Conservation (phyloP, 179 eudicot species). For the Beta macrorhiza region DNA sequence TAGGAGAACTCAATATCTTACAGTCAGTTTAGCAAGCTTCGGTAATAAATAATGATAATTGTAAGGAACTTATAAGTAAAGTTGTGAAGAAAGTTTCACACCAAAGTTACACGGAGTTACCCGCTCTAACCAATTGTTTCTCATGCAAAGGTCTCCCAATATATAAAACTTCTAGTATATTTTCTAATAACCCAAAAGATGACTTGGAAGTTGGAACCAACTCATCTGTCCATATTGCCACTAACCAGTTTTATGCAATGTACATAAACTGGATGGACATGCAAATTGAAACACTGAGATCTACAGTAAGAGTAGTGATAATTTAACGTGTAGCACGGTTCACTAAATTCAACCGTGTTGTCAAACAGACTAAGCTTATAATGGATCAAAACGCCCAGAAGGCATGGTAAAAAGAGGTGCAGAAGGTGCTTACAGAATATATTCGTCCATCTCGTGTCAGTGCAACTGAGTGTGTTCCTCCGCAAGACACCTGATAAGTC, state of each 20-base stretch:
- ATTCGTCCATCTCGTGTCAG: constrained; percentile 87
- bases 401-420: not conserved
- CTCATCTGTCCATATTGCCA: not conserved
- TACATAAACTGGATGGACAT: not conserved
- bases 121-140: not conserved
- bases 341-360: not conserved
- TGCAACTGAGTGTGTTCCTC: constrained; percentile 98
- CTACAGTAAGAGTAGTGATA: not conserved
- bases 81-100: too few species aligned
- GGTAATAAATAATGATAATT: too few species aligned
- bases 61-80: too few species aligned
- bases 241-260: not conserved
- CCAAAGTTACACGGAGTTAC: not conserved
- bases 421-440: constrained; percentile 58
- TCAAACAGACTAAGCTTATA: not conserved
- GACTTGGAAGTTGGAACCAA: not conserved
- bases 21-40: too few species aligned
- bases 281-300: not conserved
- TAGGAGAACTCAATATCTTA: too few species aligned
- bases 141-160: not conserved
- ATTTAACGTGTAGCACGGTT: not conserved
- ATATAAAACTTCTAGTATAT: not conserved
- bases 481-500: constrained; percentile 72
- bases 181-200: not conserved
- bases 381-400: not conserved